A percentile compares a stretch with the other conserved stretches of the same genome.
phyloP scores from a whole-genome alignment of 192 early-diverging fungal genomes.

The Neocallimastix lanati region DNA sequence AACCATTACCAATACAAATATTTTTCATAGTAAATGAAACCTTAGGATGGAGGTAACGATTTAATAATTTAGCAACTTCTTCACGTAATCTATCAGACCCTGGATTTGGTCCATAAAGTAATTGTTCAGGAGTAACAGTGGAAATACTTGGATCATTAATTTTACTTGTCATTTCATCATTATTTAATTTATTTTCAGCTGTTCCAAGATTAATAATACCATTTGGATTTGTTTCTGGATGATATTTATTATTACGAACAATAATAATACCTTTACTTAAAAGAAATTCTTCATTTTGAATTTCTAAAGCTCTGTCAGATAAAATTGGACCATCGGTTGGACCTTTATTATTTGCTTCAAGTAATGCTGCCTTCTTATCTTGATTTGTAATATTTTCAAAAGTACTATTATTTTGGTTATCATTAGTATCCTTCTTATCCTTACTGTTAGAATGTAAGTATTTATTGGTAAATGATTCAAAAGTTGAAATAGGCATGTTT shows the following conservation, averaged over 20 bases:
- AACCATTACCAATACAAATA: constrained; percentile 46
- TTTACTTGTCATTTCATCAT: constrained; percentile 28
- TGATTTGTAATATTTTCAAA: too few species aligned
- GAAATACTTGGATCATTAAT: constrained; percentile 7
- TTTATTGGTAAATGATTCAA: too few species aligned
- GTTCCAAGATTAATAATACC: constrained; percentile 69
- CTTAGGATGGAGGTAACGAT: constrained; percentile 34
- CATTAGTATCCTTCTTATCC: too few species aligned
- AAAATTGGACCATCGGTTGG: not conserved
- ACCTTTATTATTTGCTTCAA: not conserved
- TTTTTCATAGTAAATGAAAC: constrained; percentile 20
- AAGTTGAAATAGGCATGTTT: too few species aligned
- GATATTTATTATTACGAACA: not conserved
- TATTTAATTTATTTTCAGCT: constrained; percentile 58
- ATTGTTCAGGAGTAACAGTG: constrained; percentile 1
- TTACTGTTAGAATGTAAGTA: too few species aligned
- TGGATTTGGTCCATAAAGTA: constrained; percentile 20
- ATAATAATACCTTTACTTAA: not conserved
- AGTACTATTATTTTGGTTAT: too few species aligned
- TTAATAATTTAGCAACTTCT: constrained; percentile 41
- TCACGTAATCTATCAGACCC: constrained; percentile 37
- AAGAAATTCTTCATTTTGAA: not conserved
- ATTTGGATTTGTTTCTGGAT: constrained; percentile 22
- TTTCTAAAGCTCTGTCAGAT: not conserved
- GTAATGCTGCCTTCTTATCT: too few species aligned